phyloP scores from a whole-genome alignment of 78 protist species.

The Speleostelium caveatum region DNA sequence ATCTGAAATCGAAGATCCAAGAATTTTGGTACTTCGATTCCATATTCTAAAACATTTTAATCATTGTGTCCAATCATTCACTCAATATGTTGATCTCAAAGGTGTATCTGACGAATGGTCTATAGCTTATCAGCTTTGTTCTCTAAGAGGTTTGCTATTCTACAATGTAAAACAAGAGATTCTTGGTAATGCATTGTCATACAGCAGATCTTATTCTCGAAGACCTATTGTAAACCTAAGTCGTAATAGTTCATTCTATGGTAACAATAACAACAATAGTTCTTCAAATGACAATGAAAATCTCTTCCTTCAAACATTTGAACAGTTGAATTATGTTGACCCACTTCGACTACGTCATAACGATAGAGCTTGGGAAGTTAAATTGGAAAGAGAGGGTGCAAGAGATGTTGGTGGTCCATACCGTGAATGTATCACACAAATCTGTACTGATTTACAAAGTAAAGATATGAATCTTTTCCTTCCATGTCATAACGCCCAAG shows the following conservation, averaged over 20 bases:
- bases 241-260: constrained; percentile 26
- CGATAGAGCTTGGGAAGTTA: constrained; percentile 83
- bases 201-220: constrained; percentile 15
- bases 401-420: constrained; percentile 88
- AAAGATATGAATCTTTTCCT: constrained; percentile 61
- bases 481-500: constrained; percentile 83
- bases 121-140: constrained; percentile 45
- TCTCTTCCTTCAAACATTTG: constrained; percentile 65
- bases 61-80: constrained; percentile 3
- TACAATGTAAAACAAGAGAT: constrained; percentile 59
- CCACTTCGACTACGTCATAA: constrained; percentile 51
- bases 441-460: constrained; percentile 48
- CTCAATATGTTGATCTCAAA: constrained; percentile 36
- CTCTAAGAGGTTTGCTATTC: constrained; percentile 60
- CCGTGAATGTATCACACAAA: constrained; percentile 74
- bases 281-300: constrained; percentile 23
- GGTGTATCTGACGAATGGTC: constrained; percentile 78
- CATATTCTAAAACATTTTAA: constrained; percentile 60
- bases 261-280: not conserved
- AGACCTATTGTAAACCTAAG: constrained; percentile 48
- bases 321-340: constrained; percentile 50
- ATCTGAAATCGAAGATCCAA: not conserved
- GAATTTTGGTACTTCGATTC: constrained; percentile 22
- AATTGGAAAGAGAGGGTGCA: constrained; percentile 82
- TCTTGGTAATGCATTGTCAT: constrained; percentile 1